Percentiles rank a stretch among this genome's conserved stretches.
Conservation (phyloP, 495 filamentous ascomycete genomes). For the Clohesyomyces aquaticus region DNA sequence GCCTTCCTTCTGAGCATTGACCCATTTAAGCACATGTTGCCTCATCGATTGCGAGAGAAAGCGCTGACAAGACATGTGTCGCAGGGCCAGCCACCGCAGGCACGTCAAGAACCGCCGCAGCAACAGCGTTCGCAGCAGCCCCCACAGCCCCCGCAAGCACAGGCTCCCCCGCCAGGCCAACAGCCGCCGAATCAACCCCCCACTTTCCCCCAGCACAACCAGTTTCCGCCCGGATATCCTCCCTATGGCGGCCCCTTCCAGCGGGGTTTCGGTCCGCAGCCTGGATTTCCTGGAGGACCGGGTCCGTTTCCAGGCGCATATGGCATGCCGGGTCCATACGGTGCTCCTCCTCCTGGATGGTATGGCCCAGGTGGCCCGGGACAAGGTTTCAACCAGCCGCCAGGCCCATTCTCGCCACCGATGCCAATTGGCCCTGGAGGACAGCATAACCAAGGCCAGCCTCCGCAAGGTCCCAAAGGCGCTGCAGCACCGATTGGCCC, state of each 20-base stretch:
- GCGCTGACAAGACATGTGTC: constrained; percentile 22
- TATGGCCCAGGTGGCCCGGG: constrained; percentile 66
- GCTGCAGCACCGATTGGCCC: constrained; percentile 58
- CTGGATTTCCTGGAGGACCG: constrained; percentile 62
- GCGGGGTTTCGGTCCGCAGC: constrained; percentile 55
- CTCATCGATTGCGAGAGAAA: background rate
- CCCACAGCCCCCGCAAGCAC: constrained; percentile 46
- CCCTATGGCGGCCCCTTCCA: constrained; percentile 43
- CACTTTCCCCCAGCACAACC: constrained; percentile 43
- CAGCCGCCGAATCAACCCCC: too few species aligned
- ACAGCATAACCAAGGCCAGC: constrained; percentile 42
- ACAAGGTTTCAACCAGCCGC: constrained; percentile 72
- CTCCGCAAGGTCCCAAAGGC: constrained; percentile 48
- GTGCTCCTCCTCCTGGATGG: constrained; percentile 74
- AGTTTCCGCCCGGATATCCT: constrained; percentile 44
- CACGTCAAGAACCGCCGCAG: constrained; percentile 32
- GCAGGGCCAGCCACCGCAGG: constrained; percentile 43
- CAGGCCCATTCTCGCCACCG: constrained; percentile 45
- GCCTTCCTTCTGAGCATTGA: constrained; percentile 93
- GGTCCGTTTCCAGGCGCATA: constrained; percentile 53
- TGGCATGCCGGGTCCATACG: constrained; percentile 50
- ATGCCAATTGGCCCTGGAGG: constrained; percentile 50
- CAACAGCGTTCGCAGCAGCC: constrained; percentile 45
- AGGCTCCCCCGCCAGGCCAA: too few species aligned
- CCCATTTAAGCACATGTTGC: constrained; percentile 4